Base-by-base conservation (phyloP, 768 basidiomycete genomes). In the Tubosaeta brunneosetosa region DNA sequence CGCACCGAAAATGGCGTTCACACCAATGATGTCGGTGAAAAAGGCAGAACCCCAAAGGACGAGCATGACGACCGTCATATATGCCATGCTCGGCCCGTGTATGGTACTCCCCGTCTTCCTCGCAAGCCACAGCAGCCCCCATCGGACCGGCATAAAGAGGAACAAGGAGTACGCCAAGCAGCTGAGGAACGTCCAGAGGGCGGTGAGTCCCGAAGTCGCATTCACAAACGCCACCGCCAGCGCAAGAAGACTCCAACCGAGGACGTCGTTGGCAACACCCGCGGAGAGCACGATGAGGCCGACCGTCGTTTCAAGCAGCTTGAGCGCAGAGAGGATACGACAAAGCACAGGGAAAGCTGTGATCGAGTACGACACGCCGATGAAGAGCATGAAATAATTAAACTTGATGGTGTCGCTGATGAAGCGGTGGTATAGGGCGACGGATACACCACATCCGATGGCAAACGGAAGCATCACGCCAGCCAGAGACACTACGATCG, bases 11-110 rank as follows among this genome's bases (percentile, higher is more conserved):
- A 95, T 92, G 17, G 92, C 86, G 64, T 92, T 88, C 8, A 92
- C 90, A n/a, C 93, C 95, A 60, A 97, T 91, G 55, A 93, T 77
- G 61, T 95, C 94, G 0, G 94, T 97, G 65, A 98, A 86, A 72
- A 95, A 97, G 0, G 94, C 88, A 2, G 86, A 90, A 0, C 79
- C 84, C 71, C 98, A 94, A 16, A 93, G 73, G 16, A 91, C 64
- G 14, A 97, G 68, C 53, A 95, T 85, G 27, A 85, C 85, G 5
- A 83, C 70, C 0, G 91, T 91, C 91, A 97, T 94, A 69, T 93
- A 94, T 56, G 85, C 77, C 55, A 93, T 84, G 0, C 89, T 85
- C 0, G 95, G 95, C 0, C 88, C 89, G 42, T 82, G 86, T 53
- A 91, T 84, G 36, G 74, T 82, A 25, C 89, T 90, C 1, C 93